A percentile compares a stretch with the other conserved stretches of the same genome.
phyloP scores from a whole-genome alignment of 169 alveolate genomes.

The Cyclospora cayetanensis region DNA sequence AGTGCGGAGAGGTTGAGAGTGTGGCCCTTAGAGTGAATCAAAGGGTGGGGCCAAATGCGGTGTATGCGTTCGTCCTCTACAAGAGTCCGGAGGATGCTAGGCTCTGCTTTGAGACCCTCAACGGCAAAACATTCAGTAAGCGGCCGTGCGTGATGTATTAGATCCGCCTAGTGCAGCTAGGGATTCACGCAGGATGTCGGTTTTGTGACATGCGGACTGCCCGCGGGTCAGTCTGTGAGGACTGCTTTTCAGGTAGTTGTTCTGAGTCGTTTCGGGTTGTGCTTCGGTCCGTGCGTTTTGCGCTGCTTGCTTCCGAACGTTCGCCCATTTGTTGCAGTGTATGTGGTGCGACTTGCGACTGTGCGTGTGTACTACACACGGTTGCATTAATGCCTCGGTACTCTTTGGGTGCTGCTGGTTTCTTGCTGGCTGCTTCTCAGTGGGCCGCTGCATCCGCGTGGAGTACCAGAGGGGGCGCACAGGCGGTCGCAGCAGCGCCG shows the following conservation, averaged over 20 bases:
- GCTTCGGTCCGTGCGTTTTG: too few relatives aligned
- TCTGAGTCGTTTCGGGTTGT: too few relatives aligned
- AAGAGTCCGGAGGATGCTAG: slow-evolving; percentile 66
- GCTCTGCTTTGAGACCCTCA: slow-evolving; percentile 68
- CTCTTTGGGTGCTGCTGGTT: background rate
- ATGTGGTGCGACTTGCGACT: background rate
- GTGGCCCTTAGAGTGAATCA: slow-evolving; percentile 65
- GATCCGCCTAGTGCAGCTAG: too few relatives aligned
- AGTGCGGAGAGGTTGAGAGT: slow-evolving; percentile 66
- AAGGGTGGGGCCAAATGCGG: slow-evolving; percentile 67
- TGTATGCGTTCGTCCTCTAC: slow-evolving; percentile 64
- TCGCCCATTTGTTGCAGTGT: background rate
- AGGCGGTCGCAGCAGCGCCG: slow-evolving; percentile 18
- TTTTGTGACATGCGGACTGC: too few relatives aligned
- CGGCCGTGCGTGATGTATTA: too few relatives aligned
- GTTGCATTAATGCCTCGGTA: background rate
- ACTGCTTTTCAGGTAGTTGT: too few relatives aligned
- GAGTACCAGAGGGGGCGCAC: slow-evolving; percentile 70
- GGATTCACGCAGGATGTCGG: too few relatives aligned
- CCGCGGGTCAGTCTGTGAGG: too few relatives aligned
- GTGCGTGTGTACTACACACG: background rate
- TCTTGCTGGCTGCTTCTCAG: background rate
- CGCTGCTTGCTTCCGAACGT: background rate
- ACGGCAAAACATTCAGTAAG: slow-evolving; percentile 66
- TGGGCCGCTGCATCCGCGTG: slow-evolving; percentile 71